phyloP scores from a whole-genome alignment of 768 basidiomycete genomes.

The Exsudoporus frostii region DNA sequence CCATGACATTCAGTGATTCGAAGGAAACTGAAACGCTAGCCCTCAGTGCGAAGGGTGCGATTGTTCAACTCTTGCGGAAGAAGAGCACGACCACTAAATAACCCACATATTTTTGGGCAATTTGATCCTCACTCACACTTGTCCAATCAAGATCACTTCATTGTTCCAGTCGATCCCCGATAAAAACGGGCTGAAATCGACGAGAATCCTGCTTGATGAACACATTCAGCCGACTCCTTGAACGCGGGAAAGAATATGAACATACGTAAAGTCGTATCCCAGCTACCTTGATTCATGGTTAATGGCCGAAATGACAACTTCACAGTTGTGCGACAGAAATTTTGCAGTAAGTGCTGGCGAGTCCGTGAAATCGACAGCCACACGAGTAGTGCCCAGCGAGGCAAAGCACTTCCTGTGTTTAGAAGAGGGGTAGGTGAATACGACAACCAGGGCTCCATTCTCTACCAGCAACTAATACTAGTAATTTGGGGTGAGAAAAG shows the following conservation, averaged over 20 bases:
- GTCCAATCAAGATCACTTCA: slow-evolving; percentile 16
- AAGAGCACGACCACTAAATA: slow-evolving; percentile 22
- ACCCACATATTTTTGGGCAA: slow-evolving; percentile 1
- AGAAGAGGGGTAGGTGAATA: slow-evolving; percentile 15
- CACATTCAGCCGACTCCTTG: background rate
- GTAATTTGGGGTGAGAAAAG: slow-evolving; percentile 5
- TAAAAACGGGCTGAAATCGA: slow-evolving; percentile 27
- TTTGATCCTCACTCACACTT: slow-evolving; percentile 1
- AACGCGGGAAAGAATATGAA: background rate
- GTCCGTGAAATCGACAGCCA: slow-evolving; percentile 14
- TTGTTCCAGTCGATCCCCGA: slow-evolving; percentile 14
- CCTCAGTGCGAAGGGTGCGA: slow-evolving; percentile 18
- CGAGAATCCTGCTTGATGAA: slow-evolving; percentile 17
- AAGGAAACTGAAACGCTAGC: slow-evolving; percentile 9
- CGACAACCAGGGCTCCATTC: slow-evolving; percentile 8
- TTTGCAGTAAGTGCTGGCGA: slow-evolving; percentile 3
- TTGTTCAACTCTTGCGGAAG: slow-evolving; percentile 7
- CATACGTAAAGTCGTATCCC: slow-evolving; percentile 24
- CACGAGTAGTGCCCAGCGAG: slow-evolving; percentile 3
- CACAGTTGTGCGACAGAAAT: slow-evolving; percentile 17
- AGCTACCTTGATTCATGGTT: slow-evolving; percentile 12
- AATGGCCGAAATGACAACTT: slow-evolving; percentile 31
- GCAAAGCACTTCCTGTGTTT: slow-evolving; percentile 9
- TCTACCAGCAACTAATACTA: slow-evolving; percentile 12
- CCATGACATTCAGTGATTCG: slow-evolving; percentile 12